Conservation (phyloP, 495 filamentous ascomycete species). For the Penicillium turbatum region DNA sequence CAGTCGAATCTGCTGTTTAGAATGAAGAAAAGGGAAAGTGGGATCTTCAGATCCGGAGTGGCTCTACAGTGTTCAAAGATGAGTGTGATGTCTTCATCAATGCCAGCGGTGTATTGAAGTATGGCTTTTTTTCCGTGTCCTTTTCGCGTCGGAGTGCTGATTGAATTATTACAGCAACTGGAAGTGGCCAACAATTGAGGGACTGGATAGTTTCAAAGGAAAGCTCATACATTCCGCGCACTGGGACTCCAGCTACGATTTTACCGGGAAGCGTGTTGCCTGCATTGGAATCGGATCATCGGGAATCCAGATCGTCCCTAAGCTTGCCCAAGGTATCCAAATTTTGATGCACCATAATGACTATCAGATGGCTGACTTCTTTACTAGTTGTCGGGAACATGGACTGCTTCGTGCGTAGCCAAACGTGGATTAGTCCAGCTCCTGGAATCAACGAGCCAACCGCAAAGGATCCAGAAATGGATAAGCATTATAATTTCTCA, state of each 20-base stretch:
- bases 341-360: no score
- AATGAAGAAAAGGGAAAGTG: constrained; percentile 33
- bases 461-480: neutral
- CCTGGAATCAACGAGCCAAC: constrained; percentile 7
- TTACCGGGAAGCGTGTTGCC: constrained; percentile 42
- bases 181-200: constrained; percentile 49
- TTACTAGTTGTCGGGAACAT: neutral
- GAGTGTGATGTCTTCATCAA: constrained; percentile 46
- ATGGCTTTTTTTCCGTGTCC: neutral
- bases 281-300: constrained; percentile 44
- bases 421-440: constrained; percentile 26
- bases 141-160: neutral
- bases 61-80: constrained; percentile 21
- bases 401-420: constrained; percentile 31
- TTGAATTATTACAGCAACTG: constrained; percentile 25
- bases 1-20: constrained; percentile 30
- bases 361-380: neutral
- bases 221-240: constrained; percentile 44
- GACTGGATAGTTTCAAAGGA: constrained; percentile 42
- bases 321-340: neutral
- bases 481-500: neutral
- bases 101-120: constrained; percentile 46
- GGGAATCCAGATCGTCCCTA: constrained; percentile 39
- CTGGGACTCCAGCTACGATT: constrained; percentile 34
- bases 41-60: constrained; percentile 37